Conservation (phyloP, 495 filamentous ascomycete species). For the Aspergillus sparsus region DNA sequence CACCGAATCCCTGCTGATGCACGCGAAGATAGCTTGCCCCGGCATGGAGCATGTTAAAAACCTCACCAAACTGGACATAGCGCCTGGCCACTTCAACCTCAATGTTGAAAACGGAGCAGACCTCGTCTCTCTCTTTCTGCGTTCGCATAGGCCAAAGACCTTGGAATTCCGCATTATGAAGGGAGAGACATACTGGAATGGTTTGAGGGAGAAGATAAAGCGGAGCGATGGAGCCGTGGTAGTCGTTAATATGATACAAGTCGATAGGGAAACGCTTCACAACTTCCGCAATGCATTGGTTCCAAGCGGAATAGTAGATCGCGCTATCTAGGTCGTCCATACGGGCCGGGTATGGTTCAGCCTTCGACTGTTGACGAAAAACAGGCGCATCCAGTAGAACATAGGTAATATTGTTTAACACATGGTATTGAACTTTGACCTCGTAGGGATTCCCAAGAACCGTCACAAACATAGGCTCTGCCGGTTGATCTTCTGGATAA, state of each 20-base stretch:
- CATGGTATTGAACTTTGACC: constrained; percentile 66
- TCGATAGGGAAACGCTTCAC: constrained; percentile 64
- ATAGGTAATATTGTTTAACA: constrained; percentile 68
- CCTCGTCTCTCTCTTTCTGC: constrained; percentile 64
- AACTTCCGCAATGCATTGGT: constrained; percentile 66
- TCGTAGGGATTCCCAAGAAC: constrained; percentile 67
- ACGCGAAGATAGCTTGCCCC: constrained; percentile 72
- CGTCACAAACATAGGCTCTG: constrained; percentile 64
- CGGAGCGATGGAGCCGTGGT: constrained; percentile 72
- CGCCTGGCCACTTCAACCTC: constrained; percentile 42
- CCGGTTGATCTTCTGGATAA: constrained; percentile 61
- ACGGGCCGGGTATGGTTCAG: constrained; percentile 68
- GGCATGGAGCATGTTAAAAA: constrained; percentile 73
- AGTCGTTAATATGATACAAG: constrained; percentile 81
- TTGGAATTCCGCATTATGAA: constrained; percentile 74
- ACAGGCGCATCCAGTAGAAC: constrained; percentile 70
- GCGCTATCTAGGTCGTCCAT: constrained; percentile 76
- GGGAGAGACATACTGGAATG: constrained; percentile 49
- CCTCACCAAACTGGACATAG: constrained; percentile 63
- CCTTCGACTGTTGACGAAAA: constrained; percentile 67
- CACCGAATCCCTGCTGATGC: constrained; percentile 74
- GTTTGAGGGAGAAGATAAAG: constrained; percentile 67
- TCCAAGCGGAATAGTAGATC: constrained; percentile 75
- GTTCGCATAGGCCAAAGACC: constrained; percentile 75
- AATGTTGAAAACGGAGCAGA: constrained; percentile 71